These are phyloP conservation scores for Phytophthora cryptogea DNA, from an alignment of 352 stramenopile species.

Conservation along the genomic window DNA sequence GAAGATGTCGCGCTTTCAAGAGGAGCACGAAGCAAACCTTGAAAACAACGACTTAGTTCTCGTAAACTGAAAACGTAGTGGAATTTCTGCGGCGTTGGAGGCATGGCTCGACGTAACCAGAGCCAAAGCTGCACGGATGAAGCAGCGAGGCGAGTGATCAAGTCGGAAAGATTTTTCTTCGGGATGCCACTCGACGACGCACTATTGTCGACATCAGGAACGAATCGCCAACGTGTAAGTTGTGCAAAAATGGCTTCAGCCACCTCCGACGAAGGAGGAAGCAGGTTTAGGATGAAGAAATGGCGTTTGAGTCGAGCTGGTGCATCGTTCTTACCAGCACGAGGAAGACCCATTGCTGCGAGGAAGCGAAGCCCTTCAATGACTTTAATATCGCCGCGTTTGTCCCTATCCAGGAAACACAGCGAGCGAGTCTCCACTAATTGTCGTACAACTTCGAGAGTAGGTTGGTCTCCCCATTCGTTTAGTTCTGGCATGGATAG, in stretches of 20 bases:
- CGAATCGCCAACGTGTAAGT: constrained; percentile 67
- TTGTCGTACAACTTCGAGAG: constrained; percentile 75
- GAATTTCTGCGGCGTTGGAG: constrained; percentile 80
- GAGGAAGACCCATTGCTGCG: constrained; percentile 63
- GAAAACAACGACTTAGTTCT: constrained; percentile 75
- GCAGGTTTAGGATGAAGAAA: constrained; percentile 89
- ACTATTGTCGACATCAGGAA: constrained; percentile 25
- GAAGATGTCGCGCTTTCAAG: constrained; percentile 47
- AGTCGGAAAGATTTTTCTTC: constrained; percentile 48
- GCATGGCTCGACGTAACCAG: constrained; percentile 69
- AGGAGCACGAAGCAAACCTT: constrained; percentile 73
- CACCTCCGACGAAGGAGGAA: constrained; percentile 70
- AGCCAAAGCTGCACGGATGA: constrained; percentile 70
- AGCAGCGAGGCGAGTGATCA: constrained; percentile 47
- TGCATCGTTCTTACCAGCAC: constrained; percentile 81
- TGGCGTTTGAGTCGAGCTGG: constrained; percentile 90
- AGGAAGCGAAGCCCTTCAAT: constrained; percentile 76
- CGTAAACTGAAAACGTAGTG: constrained; percentile 85
- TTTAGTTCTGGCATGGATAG: constrained; percentile 71
- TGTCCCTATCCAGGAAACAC: constrained; percentile 87
- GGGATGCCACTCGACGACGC: constrained; percentile 10
- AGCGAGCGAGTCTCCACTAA: constrained; percentile 68
- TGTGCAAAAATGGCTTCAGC: constrained; percentile 90
- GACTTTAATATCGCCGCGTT: constrained; percentile 77
- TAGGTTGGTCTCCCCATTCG: constrained; percentile 77